Conservation (phyloP, 2,329 filamentous ascomycete genomes). For the Nannizzia gypsea region DNA sequence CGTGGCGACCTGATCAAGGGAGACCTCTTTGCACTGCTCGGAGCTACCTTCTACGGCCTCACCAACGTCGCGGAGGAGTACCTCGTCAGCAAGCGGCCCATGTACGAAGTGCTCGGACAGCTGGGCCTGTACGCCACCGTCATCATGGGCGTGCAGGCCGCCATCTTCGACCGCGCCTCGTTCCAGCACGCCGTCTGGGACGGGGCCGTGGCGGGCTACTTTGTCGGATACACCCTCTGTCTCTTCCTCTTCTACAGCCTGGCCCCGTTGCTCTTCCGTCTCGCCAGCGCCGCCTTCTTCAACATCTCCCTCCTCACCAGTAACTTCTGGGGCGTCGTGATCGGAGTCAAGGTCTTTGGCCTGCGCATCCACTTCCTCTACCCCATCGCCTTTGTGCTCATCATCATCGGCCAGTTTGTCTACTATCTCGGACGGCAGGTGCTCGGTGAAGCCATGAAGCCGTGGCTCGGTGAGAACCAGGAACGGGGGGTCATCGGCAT, state of each 20-base stretch:
- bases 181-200: conserved; percentile 58
- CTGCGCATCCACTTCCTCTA: conserved; percentile 57
- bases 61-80: conserved; percentile 91
- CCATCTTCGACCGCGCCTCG: conserved; percentile 73
- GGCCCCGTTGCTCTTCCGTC: conserved; percentile 76
- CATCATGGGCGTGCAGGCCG: conserved; percentile 84
- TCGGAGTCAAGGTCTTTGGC: conserved; percentile 78
- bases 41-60: conserved; percentile 82
- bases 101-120: conserved; percentile 90
- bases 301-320: conserved; percentile 88
- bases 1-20: conserved; percentile 68
- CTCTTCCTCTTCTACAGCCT: conserved; percentile 77
- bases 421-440: conserved; percentile 80
- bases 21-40: conserved; percentile 80
- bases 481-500: conserved; percentile 66
- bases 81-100: conserved; percentile 70
- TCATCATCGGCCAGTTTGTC: conserved; percentile 70
- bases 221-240: conserved; percentile 79
- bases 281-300: conserved; percentile 87
- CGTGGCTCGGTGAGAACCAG: conserved; percentile 84
- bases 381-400: conserved; percentile 67
- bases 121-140: conserved; percentile 75
- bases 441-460: conserved; percentile 82
- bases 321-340: conserved; percentile 95
- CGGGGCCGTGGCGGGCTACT: conserved; percentile 60